Evolutionary conservation across 345 rosid species (phyloP).

Genomic region (Stellera chamaejasme): DNA sequence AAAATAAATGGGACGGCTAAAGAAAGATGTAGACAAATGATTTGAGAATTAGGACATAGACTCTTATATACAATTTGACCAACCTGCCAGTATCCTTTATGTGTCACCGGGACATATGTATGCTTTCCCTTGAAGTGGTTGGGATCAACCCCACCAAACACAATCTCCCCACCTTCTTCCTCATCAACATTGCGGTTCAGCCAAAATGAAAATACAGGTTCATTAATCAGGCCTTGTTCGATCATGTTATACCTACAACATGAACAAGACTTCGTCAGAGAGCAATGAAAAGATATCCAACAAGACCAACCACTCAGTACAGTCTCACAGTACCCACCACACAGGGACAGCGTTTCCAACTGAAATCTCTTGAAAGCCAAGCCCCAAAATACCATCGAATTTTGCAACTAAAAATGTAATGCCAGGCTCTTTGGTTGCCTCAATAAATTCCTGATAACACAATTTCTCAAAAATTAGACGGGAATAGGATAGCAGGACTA

Average conservation of each 20-base stretch:
- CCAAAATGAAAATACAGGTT: constrained; percentile 88
- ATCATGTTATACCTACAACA: constrained; percentile 77
- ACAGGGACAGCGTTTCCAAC: constrained; percentile 53
- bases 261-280: too few relatives aligned
- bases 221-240: constrained; percentile 64
- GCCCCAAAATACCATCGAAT: constrained; percentile 65
- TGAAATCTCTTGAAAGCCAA: constrained; percentile 60
- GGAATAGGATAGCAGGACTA: not conserved
- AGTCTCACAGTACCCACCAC: constrained; percentile 25
- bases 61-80: not conserved
- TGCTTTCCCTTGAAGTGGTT: constrained; percentile 78
- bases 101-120: constrained; percentile 82
- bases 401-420: constrained; percentile 57
- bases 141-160: constrained; percentile 80
- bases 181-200: constrained; percentile 68
- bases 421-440: constrained; percentile 58
- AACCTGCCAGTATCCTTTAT: constrained; percentile 96
- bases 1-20: too few relatives aligned
- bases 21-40: too few relatives aligned
- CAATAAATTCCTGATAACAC: constrained; percentile 44
- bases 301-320: too few relatives aligned
- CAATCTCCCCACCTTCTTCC: constrained; percentile 82
- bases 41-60: too few relatives aligned
- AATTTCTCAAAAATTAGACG: too few relatives aligned
- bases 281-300: too few relatives aligned